phyloP scores from a whole-genome alignment of 352 stramenopile species.

The Paralagenidium karlingii region DNA sequence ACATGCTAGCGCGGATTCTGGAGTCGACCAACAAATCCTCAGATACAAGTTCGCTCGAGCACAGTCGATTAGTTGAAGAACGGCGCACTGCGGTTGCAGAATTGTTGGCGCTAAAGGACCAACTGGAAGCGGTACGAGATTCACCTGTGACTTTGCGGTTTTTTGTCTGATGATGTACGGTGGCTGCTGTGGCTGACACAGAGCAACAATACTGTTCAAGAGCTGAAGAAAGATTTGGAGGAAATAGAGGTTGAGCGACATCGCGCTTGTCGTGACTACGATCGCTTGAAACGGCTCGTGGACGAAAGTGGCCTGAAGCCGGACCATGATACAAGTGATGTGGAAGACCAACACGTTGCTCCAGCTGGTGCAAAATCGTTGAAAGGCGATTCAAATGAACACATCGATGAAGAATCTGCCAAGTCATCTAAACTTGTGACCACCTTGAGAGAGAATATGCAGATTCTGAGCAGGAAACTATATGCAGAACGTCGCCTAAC shows the following conservation, averaged over 20 bases:
- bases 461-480: constrained; percentile 24
- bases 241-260: constrained; percentile 68
- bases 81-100: constrained; percentile 35
- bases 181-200: too few species aligned
- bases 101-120: constrained; percentile 26
- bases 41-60: constrained; percentile 21
- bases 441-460: constrained; percentile 21
- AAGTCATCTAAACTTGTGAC: constrained; percentile 16
- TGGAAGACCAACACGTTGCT: constrained; percentile 6
- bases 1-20: not conserved
- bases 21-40: constrained; percentile 7
- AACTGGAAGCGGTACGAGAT: constrained; percentile 36
- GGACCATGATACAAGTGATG: constrained; percentile 2
- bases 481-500: constrained; percentile 28
- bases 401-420: constrained; percentile 15
- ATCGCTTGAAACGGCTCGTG: constrained; percentile 37
- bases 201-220: constrained; percentile 36
- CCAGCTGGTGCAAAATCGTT: constrained; percentile 1
- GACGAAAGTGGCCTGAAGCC: constrained; percentile 5
- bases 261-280: constrained; percentile 58
- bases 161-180: not conserved
- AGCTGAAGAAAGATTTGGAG: constrained; percentile 54
- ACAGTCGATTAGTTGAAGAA: constrained; percentile 36
- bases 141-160: not conserved
- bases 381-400: not conserved